Evolutionary conservation across 176 grass and related monocot species (phyloP).

Genomic region (Carex myosuroides): DNA sequence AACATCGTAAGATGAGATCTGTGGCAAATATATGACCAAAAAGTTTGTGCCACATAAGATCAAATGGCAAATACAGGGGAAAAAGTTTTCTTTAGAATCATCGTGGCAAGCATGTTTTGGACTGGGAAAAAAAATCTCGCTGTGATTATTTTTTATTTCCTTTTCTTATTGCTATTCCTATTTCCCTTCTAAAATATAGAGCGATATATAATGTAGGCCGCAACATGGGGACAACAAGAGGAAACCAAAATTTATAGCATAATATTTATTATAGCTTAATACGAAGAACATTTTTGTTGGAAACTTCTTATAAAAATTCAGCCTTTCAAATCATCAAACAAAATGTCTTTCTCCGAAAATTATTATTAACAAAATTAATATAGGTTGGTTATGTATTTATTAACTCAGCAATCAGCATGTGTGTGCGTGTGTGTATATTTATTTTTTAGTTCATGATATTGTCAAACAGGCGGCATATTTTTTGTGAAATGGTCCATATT

Average conservation of each 20-base stretch:
- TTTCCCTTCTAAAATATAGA: not conserved
- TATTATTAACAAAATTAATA: no score
- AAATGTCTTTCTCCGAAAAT: no score
- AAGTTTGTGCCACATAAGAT: not conserved
- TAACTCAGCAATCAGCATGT: no score
- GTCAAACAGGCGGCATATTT: not conserved
- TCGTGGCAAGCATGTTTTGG: not conserved
- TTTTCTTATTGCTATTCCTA: not conserved
- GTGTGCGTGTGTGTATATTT: not conserved
- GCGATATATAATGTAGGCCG: no score
- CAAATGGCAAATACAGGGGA: no score
- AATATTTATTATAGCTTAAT: no score
- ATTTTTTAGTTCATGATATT: not conserved
- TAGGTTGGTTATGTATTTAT: no score
- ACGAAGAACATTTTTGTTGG: no score
- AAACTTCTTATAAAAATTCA: no score
- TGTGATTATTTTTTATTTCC: not conserved
- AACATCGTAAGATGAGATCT: not conserved
- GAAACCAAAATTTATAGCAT: not conserved
- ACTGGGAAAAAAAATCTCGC: not conserved
- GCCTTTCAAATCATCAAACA: no score
- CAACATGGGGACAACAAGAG: no score
- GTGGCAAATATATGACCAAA: not conserved
- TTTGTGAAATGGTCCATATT: not conserved
- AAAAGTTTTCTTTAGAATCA: not conserved